phyloP scores from a whole-genome alignment of 495 filamentous ascomycete species.

The Penicilliopsis zonata region DNA sequence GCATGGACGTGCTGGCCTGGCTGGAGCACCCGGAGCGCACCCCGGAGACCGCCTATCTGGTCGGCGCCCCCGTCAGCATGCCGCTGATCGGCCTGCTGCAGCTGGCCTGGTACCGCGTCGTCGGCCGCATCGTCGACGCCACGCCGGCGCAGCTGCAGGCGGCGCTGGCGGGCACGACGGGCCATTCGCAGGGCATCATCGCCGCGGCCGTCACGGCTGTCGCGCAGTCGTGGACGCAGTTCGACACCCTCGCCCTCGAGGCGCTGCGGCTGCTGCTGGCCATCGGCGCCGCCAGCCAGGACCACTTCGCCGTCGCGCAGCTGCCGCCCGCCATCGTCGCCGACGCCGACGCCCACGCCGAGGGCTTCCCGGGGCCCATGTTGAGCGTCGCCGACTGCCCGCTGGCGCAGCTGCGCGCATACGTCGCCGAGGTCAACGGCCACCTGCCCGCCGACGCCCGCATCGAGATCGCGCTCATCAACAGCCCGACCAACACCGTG shows the following conservation, averaged over 20 bases:
- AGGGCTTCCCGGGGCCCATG: conserved; percentile 5
- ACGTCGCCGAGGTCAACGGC: conserved; percentile 15
- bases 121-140: conserved; percentile 12
- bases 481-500: conserved; percentile 16
- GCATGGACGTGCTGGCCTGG: too few species aligned
- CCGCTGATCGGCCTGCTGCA: conserved; percentile 16
- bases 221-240: conserved; percentile 17
- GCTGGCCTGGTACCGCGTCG: conserved; percentile 16
- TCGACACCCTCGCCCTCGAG: conserved; percentile 7
- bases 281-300: conserved; percentile 10
- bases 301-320: too few species aligned
- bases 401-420: conserved; percentile 19
- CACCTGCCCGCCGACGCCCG: conserved; percentile 5
- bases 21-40: too few species aligned
- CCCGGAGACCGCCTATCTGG: too few species aligned
- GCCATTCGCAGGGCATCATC: conserved; percentile 22
- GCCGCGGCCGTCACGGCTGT: conserved; percentile 13
- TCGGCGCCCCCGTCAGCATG: conserved; percentile 22
- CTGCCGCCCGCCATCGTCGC: too few species aligned
- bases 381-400: conserved; percentile 12
- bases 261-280: conserved; percentile 9
- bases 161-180: conserved; percentile 12
- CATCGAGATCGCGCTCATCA: conserved; percentile 16
- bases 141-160: conserved; percentile 14
- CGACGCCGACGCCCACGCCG: conserved; percentile 7